Conservation (phyloP, 2,329 filamentous ascomycete species). For the Dactylellina drechsleri region DNA sequence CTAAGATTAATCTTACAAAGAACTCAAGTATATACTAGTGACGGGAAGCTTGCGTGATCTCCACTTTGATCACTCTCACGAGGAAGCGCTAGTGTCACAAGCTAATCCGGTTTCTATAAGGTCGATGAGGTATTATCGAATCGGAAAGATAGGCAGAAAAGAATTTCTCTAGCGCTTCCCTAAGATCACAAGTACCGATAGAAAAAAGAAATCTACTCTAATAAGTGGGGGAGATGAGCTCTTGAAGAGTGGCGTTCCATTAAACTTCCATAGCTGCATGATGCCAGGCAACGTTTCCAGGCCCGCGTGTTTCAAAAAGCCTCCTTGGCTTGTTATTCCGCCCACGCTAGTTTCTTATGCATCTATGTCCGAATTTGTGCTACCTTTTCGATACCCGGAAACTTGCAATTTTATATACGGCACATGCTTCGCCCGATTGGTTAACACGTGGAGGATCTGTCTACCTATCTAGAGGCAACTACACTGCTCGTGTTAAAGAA, state of each 20-base stretch:
- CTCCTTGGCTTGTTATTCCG: constrained; percentile 16
- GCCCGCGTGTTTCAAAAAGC: constrained; percentile 38
- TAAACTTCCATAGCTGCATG: not conserved
- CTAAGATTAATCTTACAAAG: constrained; percentile 23
- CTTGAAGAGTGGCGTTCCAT: constrained; percentile 19
- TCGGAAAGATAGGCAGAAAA: constrained; percentile 2
- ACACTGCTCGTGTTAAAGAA: not conserved
- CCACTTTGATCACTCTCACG: constrained; percentile 20
- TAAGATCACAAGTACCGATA: constrained; percentile 20
- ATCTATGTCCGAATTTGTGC: constrained; percentile 41
- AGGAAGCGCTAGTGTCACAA: constrained; percentile 24
- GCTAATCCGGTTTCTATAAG: constrained; percentile 14
- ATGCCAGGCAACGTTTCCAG: constrained; percentile 43
- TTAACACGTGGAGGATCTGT: constrained; percentile 42
- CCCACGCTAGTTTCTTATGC: constrained; percentile 50
- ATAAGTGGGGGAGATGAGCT: constrained; percentile 44
- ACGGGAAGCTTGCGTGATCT: constrained; percentile 21
- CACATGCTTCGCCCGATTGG: constrained; percentile 4
- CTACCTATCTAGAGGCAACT: constrained; percentile 12
- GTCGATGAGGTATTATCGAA: constrained; percentile 31
- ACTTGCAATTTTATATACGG: not conserved
- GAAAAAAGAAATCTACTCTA: constrained; percentile 13
- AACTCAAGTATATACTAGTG: constrained; percentile 18
- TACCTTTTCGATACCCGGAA: constrained; percentile 7
- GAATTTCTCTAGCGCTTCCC: not conserved